Conservation (phyloP, 2,329 filamentous ascomycete species). For the Lanzia echinophila region DNA sequence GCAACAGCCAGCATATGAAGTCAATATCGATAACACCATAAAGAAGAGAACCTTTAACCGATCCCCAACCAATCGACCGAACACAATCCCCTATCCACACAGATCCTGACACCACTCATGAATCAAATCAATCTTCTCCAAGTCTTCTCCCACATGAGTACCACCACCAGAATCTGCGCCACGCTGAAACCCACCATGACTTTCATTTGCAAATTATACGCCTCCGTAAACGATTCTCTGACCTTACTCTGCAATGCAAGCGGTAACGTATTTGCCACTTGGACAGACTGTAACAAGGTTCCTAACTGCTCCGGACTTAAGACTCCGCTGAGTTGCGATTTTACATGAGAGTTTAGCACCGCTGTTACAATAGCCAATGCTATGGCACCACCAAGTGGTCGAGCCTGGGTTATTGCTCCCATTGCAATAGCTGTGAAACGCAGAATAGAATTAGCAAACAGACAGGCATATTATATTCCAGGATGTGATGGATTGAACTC, state of each 20-base stretch:
- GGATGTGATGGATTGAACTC: too few species aligned
- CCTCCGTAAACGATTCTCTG: neutral
- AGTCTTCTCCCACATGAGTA: neutral
- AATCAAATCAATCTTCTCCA: too few species aligned
- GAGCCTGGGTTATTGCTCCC: neutral
- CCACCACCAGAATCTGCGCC: neutral
- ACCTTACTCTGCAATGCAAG: neutral
- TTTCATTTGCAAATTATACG: constrained; percentile 2
- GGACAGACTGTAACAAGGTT: neutral
- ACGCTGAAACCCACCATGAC: neutral
- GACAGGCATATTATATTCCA: too few species aligned
- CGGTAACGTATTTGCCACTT: neutral
- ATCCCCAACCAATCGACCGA: too few species aligned
- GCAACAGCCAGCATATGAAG: too few species aligned
- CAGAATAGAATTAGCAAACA: too few species aligned
- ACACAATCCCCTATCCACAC: too few species aligned
- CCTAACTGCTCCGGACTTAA: neutral
- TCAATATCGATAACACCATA: too few species aligned
- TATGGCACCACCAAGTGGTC: neutral
- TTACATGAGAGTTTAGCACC: neutral
- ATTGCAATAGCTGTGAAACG: neutral
- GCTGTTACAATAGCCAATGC: neutral
- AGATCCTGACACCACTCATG: too few species aligned
- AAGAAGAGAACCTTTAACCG: too few species aligned
- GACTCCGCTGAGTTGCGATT: neutral